Evolutionary conservation across 2,329 filamentous ascomycete species (phyloP).

Genomic region (Aspergillus carbonarius): DNA sequence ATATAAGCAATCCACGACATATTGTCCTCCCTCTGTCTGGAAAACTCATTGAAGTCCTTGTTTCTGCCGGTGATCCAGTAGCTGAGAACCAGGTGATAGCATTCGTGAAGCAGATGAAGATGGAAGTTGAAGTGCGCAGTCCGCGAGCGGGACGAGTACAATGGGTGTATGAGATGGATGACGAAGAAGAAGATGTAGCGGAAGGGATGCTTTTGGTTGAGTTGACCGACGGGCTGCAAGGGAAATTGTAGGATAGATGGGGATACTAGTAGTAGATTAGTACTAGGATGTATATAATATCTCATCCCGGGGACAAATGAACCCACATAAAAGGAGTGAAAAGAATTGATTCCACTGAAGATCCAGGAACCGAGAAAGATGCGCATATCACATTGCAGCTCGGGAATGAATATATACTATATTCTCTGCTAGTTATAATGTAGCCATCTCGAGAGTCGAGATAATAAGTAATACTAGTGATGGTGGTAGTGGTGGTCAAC

Average conservation of each 20-base stretch:
- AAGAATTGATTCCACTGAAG: no score
- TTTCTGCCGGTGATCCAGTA: conserved; percentile 53
- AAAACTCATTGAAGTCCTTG: conserved; percentile 59
- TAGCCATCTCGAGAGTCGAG: not conserved
- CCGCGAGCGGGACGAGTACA: conserved; percentile 48
- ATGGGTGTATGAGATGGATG: conserved; percentile 55
- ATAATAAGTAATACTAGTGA: no score
- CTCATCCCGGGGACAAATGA: no score
- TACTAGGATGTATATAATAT: no score
- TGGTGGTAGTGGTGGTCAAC: not conserved
- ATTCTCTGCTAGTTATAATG: not conserved
- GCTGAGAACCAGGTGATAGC: conserved; percentile 54
- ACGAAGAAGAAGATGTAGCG: conserved; percentile 52
- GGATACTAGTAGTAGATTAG: not conserved
- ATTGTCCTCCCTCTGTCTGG: conserved; percentile 59
- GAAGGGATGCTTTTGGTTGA: conserved; percentile 56
- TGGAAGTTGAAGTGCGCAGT: conserved; percentile 64
- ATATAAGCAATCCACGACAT: conserved; percentile 52
- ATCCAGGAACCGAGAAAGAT: not conserved
- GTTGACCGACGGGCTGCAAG: conserved; percentile 40
- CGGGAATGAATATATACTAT: not conserved
- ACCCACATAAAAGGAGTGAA: no score
- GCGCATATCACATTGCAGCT: not conserved
- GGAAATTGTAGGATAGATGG: conserved; percentile 30
- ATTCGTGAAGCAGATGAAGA: conserved; percentile 67